Conservation (phyloP, 192 early-diverging fungal species). For the Entrophospora sp. region DNA sequence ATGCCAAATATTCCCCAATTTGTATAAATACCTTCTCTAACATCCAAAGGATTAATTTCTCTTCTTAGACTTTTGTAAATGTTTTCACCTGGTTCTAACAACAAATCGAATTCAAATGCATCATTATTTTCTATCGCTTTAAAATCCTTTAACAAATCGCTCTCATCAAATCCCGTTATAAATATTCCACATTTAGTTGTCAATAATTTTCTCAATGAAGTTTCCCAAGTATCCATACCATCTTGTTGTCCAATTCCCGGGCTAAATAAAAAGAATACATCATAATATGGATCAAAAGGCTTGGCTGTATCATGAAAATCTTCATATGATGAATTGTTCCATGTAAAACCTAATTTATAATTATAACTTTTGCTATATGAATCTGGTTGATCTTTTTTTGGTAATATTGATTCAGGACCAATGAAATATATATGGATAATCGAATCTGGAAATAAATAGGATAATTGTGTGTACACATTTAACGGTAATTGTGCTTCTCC, state of each 20-base stretch:
- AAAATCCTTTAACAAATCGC: constrained; percentile 56
- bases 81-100: constrained; percentile 59
- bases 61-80: constrained; percentile 61
- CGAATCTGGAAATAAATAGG: constrained; percentile 61
- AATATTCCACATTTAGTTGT: constrained; percentile 74
- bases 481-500: constrained; percentile 69
- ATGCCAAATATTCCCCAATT: constrained; percentile 78
- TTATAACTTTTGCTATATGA: constrained; percentile 38
- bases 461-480: constrained; percentile 64
- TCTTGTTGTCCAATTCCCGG: constrained; percentile 60
- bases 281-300: constrained; percentile 70
- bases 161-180: constrained; percentile 65
- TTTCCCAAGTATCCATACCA: constrained; percentile 54
- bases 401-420: constrained; percentile 62
- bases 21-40: constrained; percentile 60
- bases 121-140: constrained; percentile 46
- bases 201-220: constrained; percentile 53
- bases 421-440: constrained; percentile 74
- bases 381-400: constrained; percentile 21
- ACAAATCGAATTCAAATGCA: constrained; percentile 59
- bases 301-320: constrained; percentile 45
- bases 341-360: constrained; percentile 59
- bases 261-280: constrained; percentile 71
- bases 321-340: constrained; percentile 57
- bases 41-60: constrained; percentile 62